These are phyloP conservation scores for Erodium maritimum DNA, from an alignment of 345 rosid species.

Conservation along the genomic window DNA sequence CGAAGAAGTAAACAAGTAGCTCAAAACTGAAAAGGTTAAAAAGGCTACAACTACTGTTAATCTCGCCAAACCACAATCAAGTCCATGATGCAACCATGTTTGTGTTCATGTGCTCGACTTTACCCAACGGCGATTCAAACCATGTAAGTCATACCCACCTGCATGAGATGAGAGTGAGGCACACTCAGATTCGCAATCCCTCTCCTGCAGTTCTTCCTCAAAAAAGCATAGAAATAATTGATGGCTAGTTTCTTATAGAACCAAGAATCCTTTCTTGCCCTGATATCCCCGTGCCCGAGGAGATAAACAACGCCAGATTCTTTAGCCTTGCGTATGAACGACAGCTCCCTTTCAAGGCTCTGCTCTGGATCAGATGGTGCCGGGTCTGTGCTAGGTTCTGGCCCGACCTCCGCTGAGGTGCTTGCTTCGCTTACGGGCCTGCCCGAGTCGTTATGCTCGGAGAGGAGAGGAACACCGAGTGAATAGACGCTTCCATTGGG, in stretches of 20 bases:
- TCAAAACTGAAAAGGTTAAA: too few species aligned
- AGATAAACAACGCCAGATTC: constrained; percentile 94
- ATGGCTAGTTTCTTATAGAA: constrained; percentile 83
- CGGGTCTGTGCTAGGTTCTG: constrained; percentile 24
- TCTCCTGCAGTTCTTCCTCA: constrained; percentile 93
- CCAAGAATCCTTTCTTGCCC: constrained; percentile 98
- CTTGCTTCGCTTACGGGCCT: constrained; percentile 40
- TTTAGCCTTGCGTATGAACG: constrained; percentile 84
- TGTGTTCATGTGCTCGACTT: too few species aligned
- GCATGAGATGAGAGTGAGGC: constrained; percentile 91
- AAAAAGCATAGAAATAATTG: constrained; percentile 87
- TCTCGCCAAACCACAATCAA: too few species aligned
- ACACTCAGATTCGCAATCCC: constrained; percentile 86
- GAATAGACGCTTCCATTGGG: constrained; percentile 92
- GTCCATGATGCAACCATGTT: too few species aligned
- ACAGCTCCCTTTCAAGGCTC: constrained; percentile 85
- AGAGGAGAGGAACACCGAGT: constrained; percentile 67
- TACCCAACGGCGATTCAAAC: too few species aligned
- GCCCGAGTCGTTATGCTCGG: constrained; percentile 39
- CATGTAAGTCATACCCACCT: constrained; percentile 99
- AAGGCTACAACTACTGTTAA: too few species aligned
- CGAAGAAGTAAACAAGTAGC: too few species aligned
- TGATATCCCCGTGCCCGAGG: constrained; percentile 93
- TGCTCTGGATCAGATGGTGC: constrained; percentile 56
- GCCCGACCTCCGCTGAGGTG: constrained; percentile 36